phyloP scores from a whole-genome alignment of 768 basidiomycete species.

The Mycena galopus region DNA sequence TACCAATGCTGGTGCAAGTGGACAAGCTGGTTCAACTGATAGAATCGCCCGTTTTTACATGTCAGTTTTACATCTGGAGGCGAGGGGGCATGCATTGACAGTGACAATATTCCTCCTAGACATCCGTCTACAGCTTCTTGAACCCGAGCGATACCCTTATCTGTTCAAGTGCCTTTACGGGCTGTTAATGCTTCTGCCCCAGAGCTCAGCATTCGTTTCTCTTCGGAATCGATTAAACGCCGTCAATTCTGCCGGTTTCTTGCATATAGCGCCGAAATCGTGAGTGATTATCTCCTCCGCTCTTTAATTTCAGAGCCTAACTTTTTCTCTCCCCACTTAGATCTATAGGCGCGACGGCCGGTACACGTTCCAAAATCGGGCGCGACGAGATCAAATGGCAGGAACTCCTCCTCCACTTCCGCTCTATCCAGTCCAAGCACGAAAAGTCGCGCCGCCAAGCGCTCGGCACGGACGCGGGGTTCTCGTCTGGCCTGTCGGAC shows the following conservation, averaged over 20 bases:
- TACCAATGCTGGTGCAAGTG: slow-evolving; percentile 93
- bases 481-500: slow-evolving; percentile 60
- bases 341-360: slow-evolving; percentile 51
- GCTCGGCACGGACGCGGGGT: slow-evolving; percentile 72
- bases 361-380: slow-evolving; percentile 78
- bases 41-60: slow-evolving; percentile 98
- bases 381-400: slow-evolving; percentile 98
- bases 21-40: slow-evolving; percentile 98
- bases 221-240: slow-evolving; percentile 94
- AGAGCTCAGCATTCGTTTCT: slow-evolving; percentile 96
- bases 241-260: slow-evolving; percentile 94
- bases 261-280: slow-evolving; percentile 92
- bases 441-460: slow-evolving; percentile 91
- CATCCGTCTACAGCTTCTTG: slow-evolving; percentile 92
- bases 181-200: slow-evolving; percentile 95
- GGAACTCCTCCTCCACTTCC: slow-evolving; percentile 93
- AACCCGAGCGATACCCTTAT: slow-evolving; percentile 96
- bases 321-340: slow-evolving; percentile 35
- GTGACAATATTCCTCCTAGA: slow-evolving; percentile 56
- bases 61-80: slow-evolving; percentile 57
- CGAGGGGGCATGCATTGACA: not conserved
- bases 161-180: slow-evolving; percentile 99
- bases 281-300: slow-evolving; percentile 63
- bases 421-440: slow-evolving; percentile 88
- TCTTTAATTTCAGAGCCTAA: not conserved